Evolutionary conservation across 1,139 yeast genomes (phyloP).

Genomic region (Chernovozyma aurita): DNA sequence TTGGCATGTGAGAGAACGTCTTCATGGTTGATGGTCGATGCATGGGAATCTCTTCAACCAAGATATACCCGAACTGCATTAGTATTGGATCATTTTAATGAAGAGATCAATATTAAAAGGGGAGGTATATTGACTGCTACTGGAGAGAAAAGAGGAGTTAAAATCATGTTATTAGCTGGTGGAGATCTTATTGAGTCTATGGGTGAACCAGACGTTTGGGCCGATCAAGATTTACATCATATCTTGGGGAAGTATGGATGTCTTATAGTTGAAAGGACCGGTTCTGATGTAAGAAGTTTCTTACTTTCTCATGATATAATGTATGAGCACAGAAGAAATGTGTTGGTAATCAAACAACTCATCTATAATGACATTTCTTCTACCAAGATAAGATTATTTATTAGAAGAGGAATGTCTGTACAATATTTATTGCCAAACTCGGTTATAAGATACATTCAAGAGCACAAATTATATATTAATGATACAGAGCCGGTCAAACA

Average conservation of each 20-base stretch:
- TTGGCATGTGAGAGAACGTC: slow-evolving; percentile 96
- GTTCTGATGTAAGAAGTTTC: slow-evolving; percentile 91
- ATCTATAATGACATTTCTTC: slow-evolving; percentile 95
- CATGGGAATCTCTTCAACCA: slow-evolving; percentile 96
- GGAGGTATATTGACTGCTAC: slow-evolving; percentile 78
- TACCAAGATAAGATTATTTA: slow-evolving; percentile 86
- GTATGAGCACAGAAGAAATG: slow-evolving; percentile 94
- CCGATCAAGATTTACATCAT: slow-evolving; percentile 90
- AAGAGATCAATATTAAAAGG: slow-evolving; percentile 84
- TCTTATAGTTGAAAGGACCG: slow-evolving; percentile 92
- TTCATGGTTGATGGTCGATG: slow-evolving; percentile 98
- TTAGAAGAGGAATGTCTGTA: slow-evolving; percentile 94
- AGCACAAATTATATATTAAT: slow-evolving; percentile 76
- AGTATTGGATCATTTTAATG: slow-evolving; percentile 93
- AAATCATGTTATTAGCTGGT: slow-evolving; percentile 94
- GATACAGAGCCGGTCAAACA: slow-evolving; percentile 93
- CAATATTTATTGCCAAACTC: slow-evolving; percentile 92
- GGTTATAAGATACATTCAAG: slow-evolving; percentile 91
- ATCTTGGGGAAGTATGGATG: slow-evolving; percentile 95
- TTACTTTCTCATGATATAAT: slow-evolving; percentile 88
- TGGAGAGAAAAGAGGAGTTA: slow-evolving; percentile 80
- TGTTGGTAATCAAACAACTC: slow-evolving; percentile 88
- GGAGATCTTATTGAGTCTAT: slow-evolving; percentile 95
- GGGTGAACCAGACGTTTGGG: slow-evolving; percentile 99
- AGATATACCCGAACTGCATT: slow-evolving; percentile 90